Percentiles rank a stretch among this genome's conserved stretches.
phyloP scores from a whole-genome alignment of 2,329 filamentous ascomycete genomes.

The Dothiorella sarmentorum region DNA sequence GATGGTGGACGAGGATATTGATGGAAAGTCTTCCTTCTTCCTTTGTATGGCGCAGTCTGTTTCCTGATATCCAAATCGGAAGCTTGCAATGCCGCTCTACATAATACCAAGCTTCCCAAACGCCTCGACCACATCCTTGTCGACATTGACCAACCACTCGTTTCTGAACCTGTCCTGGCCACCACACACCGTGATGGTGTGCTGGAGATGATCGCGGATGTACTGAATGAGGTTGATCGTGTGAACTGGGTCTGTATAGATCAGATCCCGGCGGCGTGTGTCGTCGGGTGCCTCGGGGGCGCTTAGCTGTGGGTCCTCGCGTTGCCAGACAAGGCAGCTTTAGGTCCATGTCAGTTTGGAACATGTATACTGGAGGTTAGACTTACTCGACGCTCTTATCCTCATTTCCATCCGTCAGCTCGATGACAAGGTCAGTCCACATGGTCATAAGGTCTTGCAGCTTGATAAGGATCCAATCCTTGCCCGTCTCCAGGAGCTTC shows the following conservation, averaged over 20 bases:
- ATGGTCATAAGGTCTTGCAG: conserved; percentile 72
- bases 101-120: conserved; percentile 49
- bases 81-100: conserved; percentile 20
- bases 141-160: conserved; percentile 70
- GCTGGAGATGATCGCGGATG: conserved; percentile 59
- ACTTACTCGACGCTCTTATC: conserved; percentile 41
- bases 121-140: conserved; percentile 65
- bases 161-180: conserved; percentile 65
- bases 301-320: conserved; percentile 28
- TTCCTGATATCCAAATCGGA: background rate
- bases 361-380: no score
- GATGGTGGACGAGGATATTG: no score
- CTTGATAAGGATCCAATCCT: conserved; percentile 55
- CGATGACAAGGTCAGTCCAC: conserved; percentile 68
- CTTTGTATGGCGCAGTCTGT: no score
- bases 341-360: background rate
- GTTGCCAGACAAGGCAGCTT: conserved; percentile 42
- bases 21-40: no score
- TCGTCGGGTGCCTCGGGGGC: conserved; percentile 45
- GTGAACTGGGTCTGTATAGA: conserved; percentile 63
- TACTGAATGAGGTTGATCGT: conserved; percentile 62
- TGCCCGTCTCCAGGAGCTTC: conserved; percentile 63
- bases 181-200: conserved; percentile 58
- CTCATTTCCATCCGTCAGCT: conserved; percentile 60
- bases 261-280: conserved; percentile 47